Evolutionary conservation across 306 rosid species (phyloP).

Genomic region (Quercus mongolica): DNA sequence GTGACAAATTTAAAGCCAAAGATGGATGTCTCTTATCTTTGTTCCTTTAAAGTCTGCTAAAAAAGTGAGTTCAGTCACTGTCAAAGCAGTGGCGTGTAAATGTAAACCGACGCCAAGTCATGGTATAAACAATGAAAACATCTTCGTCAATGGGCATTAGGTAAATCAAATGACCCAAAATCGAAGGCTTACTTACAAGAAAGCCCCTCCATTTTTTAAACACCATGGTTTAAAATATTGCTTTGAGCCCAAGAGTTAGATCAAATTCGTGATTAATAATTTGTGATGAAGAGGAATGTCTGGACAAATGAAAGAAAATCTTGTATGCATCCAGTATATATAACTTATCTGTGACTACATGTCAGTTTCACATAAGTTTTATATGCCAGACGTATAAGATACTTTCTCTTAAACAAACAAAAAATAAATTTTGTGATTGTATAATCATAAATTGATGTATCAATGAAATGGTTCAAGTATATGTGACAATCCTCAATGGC

Average conservation of each 20-base stretch:
- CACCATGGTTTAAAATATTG: background rate
- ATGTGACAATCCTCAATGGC: too few species aligned
- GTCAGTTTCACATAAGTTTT: accelerated
- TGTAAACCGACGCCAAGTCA: background rate
- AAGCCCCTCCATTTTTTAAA: background rate
- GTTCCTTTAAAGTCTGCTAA: too few species aligned
- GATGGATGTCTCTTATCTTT: too few species aligned
- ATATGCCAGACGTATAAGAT: too few species aligned
- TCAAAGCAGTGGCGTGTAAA: background rate
- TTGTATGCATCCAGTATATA: accelerated
- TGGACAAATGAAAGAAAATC: too few species aligned
- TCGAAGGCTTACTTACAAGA: background rate
- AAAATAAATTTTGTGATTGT: background rate
- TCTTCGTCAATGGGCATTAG: background rate
- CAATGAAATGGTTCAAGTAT: too few species aligned
- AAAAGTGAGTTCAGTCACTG: background rate
- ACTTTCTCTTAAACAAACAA: background rate
- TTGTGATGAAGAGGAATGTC: background rate
- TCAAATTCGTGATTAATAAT: background rate
- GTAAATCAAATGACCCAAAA: background rate
- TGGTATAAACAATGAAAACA: background rate
- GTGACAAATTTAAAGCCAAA: background rate
- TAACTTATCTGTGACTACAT: accelerated
- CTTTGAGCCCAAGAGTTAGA: background rate
- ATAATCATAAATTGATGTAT: background rate